These are phyloP conservation scores for Glycine soja DNA, from an alignment of 306 rosid genomes.

Conservation along the genomic window DNA sequence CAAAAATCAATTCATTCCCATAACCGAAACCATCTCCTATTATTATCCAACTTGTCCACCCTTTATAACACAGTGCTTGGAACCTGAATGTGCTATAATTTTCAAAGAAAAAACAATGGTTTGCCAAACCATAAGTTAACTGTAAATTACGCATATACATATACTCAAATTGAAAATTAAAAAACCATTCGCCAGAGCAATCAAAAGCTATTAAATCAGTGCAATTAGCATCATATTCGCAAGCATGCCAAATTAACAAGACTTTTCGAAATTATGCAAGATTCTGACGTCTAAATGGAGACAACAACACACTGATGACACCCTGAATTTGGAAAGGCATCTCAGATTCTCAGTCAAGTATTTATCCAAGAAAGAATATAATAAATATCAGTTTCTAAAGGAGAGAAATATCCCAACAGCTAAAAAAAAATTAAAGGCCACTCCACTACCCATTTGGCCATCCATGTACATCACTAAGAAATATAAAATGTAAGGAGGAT, in stretches of 20 bases:
- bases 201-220: background rate
- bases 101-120: too few species aligned
- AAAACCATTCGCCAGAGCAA: background rate
- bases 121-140: too few species aligned
- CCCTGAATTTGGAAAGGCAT: constrained; percentile 6
- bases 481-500: background rate
- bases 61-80: background rate
- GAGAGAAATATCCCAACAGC: background rate
- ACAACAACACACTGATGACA: constrained; percentile 26
- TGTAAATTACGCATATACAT: background rate
- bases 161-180: background rate
- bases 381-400: constrained; percentile 50
- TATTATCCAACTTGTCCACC: background rate
- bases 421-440: constrained; percentile 41
- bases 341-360: background rate
- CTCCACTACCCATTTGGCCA: constrained; percentile 65
- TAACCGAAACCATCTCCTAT: background rate
- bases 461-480: constrained; percentile 63
- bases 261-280: constrained; percentile 16
- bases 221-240: constrained; percentile 12
- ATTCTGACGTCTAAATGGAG: constrained; percentile 26
- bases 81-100: background rate
- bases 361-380: constrained; percentile 67
- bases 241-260: background rate
- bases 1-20: background rate